Evolutionary conservation across 2,329 filamentous ascomycete species (phyloP), one percentile per base, ranked within the genome.

Genomic region (Arthrobotrys conoides): DNA sequence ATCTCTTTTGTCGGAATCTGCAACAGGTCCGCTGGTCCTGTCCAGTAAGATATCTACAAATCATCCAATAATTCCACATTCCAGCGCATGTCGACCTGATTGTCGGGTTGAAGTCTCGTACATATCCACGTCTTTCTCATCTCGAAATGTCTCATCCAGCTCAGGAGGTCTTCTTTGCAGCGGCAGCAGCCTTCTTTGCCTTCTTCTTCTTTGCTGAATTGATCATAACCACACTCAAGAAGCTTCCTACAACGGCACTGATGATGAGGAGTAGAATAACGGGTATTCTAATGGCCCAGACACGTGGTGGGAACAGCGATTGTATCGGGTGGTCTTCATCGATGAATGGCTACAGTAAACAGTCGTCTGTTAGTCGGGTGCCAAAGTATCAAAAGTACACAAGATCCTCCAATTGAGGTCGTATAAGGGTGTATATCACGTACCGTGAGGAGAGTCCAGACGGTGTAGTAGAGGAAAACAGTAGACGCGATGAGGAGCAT

Each of bases 381-480:
- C 9, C 48, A 20, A 41, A 44, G 8, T 20, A 22, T 14, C 46
- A 3, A 57, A 41, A 20, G 38, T 59, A 18, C 51, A 76, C n/a
- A n/a, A 8, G 41, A 46, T 20, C 51, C 55, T 36, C 22, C 57
- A 53, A 64, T 64, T 67, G 63, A 48, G 41, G 49, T 46, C 57
- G 41, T 61, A 61, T 30, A 64, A 57, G 27, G 57, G 24, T 20
- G 9, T 38, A 57, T 71, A 57, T 71, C 59, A 83, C 86, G 76
- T 89, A 97, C 96, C 93, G 99, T 98, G 81, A 98, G 89, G 81
- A 99, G 89, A 30, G 96, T 97, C 96, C 96, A 99, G 85, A 97
- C 90, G 80, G 93, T 96, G 87, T 99, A 99, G 89, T 99, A 99
- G 83, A 92, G 87, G 85, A 93, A 93, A 84, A 93, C 89, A 83